A percentile compares a stretch with the other conserved stretches of the same genome.
phyloP scores from a whole-genome alignment of 495 filamentous ascomycete species.

The Hypoxylon trugodes region DNA sequence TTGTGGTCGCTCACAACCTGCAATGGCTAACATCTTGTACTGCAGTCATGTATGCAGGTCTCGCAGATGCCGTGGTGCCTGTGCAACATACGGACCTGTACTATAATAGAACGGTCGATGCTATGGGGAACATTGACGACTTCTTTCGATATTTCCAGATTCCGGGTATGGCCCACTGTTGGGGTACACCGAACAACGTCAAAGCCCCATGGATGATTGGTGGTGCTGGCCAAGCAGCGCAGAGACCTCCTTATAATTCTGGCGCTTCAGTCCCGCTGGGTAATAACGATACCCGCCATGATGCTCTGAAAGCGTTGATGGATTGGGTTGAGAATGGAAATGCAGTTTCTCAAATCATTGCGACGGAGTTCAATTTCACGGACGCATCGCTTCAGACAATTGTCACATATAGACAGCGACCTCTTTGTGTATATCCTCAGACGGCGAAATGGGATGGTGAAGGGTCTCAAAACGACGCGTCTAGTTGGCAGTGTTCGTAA shows the following conservation, averaged over 20 bases:
- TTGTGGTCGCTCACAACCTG: background rate
- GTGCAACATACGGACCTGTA: constrained; percentile 53
- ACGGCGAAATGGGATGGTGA: constrained; percentile 29
- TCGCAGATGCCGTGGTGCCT: constrained; percentile 60
- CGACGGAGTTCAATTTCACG: constrained; percentile 50
- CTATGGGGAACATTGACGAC: constrained; percentile 44
- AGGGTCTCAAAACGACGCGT: constrained; percentile 35
- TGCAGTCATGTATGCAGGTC: constrained; percentile 63
- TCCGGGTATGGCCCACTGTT: constrained; percentile 56
- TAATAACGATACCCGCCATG: constrained; percentile 54
- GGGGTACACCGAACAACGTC: constrained; percentile 39
- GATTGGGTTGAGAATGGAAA: constrained; percentile 60
- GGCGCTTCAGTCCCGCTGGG: constrained; percentile 49
- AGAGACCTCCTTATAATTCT: constrained; percentile 35
- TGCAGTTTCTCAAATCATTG: constrained; percentile 49
- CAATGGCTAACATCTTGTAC: constrained; percentile 38
- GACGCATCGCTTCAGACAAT: constrained; percentile 33
- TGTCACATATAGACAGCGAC: constrained; percentile 51
- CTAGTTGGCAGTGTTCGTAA: constrained; percentile 40
- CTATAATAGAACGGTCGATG: constrained; percentile 47
- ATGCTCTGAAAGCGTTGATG: constrained; percentile 58
- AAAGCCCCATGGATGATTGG: constrained; percentile 59
- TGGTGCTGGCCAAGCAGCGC: constrained; percentile 48
- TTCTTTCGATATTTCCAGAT: constrained; percentile 54
- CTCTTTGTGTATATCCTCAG: constrained; percentile 53